phyloP scores from a whole-genome alignment of 176 grass and related monocot genomes.

The Carex littledalei region DNA sequence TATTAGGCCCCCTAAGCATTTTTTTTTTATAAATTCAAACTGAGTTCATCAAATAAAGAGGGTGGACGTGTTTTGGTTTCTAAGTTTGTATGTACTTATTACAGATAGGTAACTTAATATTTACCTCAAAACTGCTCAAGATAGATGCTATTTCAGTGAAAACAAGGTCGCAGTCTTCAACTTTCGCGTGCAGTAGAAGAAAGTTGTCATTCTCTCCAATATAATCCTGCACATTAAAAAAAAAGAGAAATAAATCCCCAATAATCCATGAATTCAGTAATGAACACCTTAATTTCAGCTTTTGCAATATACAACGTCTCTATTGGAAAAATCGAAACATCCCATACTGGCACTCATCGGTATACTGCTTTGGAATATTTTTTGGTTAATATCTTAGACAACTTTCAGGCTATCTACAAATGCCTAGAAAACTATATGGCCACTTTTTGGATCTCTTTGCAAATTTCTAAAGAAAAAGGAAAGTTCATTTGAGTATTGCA shows the following conservation, averaged over 20 bases:
- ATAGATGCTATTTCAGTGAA: constrained; percentile 57
- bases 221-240: constrained; percentile 47
- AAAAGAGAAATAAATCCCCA: background rate
- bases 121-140: constrained; percentile 62
- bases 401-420: background rate
- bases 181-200: constrained; percentile 48
- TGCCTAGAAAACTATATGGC: background rate
- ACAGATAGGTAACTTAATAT: constrained; percentile 3
- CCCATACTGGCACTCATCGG: background rate
- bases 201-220: constrained; percentile 60
- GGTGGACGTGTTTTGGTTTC: background rate
- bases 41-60: background rate
- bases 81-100: background rate
- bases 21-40: background rate
- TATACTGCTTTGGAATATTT: background rate
- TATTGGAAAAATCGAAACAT: background rate
- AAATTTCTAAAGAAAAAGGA: background rate
- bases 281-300: background rate
- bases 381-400: background rate
- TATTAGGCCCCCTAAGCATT: background rate
- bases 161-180: constrained; percentile 61
- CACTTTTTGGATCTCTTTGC: background rate
- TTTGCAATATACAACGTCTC: background rate
- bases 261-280: background rate
- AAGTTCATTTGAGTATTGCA: background rate